These are phyloP conservation scores for Aspergillus versicolor DNA, from an alignment of 2,329 filamentous ascomycete genomes.

Conservation along the genomic window DNA sequence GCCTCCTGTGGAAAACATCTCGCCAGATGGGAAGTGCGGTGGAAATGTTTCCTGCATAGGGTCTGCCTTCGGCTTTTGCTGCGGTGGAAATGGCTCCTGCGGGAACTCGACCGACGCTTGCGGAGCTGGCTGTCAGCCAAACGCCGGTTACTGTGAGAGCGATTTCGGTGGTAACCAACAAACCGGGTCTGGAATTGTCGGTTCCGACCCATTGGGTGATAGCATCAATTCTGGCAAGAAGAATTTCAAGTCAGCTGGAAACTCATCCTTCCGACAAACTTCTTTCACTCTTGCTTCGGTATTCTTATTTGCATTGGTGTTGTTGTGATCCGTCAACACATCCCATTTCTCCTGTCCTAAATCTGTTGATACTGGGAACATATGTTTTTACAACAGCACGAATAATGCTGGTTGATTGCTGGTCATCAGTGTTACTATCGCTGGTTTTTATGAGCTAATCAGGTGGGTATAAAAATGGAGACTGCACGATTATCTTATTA, in stretches of 20 bases:
- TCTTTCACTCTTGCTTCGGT: constrained; percentile 3
- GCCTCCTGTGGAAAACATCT: constrained; percentile 20
- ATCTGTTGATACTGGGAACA: not conserved
- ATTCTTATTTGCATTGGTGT: constrained; percentile 11
- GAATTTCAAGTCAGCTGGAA: constrained; percentile 14
- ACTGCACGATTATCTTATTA: not conserved
- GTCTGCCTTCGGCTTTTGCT: constrained; percentile 36
- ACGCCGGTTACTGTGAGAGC: constrained; percentile 29
- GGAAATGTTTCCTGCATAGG: constrained; percentile 34
- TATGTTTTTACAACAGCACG: not conserved
- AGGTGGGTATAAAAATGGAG: not conserved
- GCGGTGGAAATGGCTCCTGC: constrained; percentile 28
- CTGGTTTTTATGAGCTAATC: not conserved
- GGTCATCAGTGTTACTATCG: not conserved
- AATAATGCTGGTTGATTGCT: not conserved
- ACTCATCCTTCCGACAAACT: not conserved
- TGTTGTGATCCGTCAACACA: constrained; percentile 1
- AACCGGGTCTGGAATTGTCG: constrained; percentile 1
- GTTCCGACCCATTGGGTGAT: constrained; percentile 4
- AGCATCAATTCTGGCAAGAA: constrained; percentile 8
- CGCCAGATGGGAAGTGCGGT: constrained; percentile 37
- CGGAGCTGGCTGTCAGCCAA: constrained; percentile 30
- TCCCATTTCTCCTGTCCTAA: not conserved
- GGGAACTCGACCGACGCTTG: constrained; percentile 33
- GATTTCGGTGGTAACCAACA: constrained; percentile 8